A percentile compares a stretch with the other conserved stretches of the same genome.
Conservation (phyloP, 495 filamentous ascomycete genomes). For the Penicillium maclennaniae region DNA sequence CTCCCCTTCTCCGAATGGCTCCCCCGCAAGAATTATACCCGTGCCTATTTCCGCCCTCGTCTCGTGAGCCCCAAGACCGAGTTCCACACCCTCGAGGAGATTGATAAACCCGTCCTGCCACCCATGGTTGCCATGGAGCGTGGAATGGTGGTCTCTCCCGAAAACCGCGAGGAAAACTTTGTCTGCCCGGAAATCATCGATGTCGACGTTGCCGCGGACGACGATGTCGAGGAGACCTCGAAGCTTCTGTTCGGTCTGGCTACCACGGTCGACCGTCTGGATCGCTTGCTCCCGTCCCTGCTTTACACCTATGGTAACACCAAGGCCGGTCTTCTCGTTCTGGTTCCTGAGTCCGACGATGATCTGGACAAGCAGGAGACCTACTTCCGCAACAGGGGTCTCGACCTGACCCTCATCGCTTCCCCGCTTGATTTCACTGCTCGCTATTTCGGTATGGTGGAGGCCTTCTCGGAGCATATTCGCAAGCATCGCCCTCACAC, state of each 20-base stretch:
- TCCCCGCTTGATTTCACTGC: conserved; percentile 55
- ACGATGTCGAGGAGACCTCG: conserved; percentile 47
- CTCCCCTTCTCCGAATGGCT: conserved; percentile 45
- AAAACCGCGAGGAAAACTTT: conserved; percentile 32
- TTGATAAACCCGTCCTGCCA: conserved; percentile 42
- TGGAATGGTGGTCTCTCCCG: conserved; percentile 41
- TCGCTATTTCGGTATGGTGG: conserved; percentile 61
- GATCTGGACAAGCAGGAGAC: conserved; percentile 42
- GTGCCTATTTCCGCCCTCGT: conserved; percentile 44
- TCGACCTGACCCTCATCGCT: conserved; percentile 53
- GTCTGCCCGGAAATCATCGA: conserved; percentile 47
- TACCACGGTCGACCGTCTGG: conserved; percentile 48
- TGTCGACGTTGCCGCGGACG: conserved; percentile 41
- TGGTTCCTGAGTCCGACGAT: conserved; percentile 46
- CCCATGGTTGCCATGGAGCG: conserved; percentile 46
- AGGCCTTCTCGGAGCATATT: conserved; percentile 50
- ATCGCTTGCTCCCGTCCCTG: conserved; percentile 44
- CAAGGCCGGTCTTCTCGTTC: conserved; percentile 46
- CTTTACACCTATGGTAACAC: conserved; percentile 49
- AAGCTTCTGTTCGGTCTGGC: conserved; percentile 50
- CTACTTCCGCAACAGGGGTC: conserved; percentile 46
- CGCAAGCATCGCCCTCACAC: conserved; percentile 49
- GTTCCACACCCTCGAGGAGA: conserved; percentile 41
- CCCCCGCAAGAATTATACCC: conserved; percentile 47
- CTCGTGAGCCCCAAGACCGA: conserved; percentile 36